phyloP scores from a whole-genome alignment of 2,329 filamentous ascomycete species.

The Nectriaceae sp. region DNA sequence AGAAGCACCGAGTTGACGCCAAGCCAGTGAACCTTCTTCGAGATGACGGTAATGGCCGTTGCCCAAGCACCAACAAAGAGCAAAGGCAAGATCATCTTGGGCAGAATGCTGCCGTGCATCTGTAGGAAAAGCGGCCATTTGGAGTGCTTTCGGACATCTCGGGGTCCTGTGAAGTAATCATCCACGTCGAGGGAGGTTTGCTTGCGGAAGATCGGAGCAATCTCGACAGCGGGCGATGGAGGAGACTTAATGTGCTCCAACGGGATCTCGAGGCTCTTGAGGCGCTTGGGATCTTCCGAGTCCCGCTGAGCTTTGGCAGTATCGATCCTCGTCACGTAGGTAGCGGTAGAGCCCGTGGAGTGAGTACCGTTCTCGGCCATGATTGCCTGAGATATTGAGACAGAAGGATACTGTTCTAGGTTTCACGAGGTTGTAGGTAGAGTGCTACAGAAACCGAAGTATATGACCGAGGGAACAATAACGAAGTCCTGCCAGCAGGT shows the following conservation, averaged over 20 bases:
- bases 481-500: too few relatives aligned
- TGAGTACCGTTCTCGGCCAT: constrained; percentile 25
- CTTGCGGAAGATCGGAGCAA: constrained; percentile 33
- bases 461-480: too few relatives aligned
- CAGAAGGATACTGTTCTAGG: neutral
- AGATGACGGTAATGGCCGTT: constrained; percentile 62
- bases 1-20: constrained; percentile 53
- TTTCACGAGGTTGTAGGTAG: too few relatives aligned
- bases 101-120: constrained; percentile 73
- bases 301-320: constrained; percentile 11
- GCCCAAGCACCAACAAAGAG: constrained; percentile 65
- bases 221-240: constrained; percentile 27
- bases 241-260: constrained; percentile 34
- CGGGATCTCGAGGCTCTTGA: constrained; percentile 30
- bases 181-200: constrained; percentile 51
- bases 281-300: constrained; percentile 18
- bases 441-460: too few relatives aligned
- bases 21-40: constrained; percentile 41
- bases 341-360: constrained; percentile 18
- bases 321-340: constrained; percentile 9
- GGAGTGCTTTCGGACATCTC: constrained; percentile 71
- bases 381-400: neutral
- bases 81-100: constrained; percentile 73
- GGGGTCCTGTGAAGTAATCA: constrained; percentile 66
- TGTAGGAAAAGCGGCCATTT: constrained; percentile 77